phyloP scores from a whole-genome alignment of 768 basidiomycete genomes.

The Suillus plorans region DNA sequence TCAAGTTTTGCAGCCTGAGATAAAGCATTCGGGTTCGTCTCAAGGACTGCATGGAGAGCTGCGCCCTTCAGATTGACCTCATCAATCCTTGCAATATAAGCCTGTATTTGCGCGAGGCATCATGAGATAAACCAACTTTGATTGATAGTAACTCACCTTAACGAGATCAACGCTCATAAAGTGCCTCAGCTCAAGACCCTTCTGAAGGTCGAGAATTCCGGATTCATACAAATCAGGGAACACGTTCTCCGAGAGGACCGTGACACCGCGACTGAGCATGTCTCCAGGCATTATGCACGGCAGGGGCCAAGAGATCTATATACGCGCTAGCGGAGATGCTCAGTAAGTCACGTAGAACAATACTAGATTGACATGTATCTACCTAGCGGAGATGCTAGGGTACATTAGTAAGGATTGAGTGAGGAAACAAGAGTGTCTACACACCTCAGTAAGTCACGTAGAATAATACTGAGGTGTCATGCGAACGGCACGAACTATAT shows the following conservation, averaged over 20 bases:
- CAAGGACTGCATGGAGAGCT: slow-evolving; percentile 57
- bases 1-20: slow-evolving; percentile 51
- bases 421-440: too few species aligned
- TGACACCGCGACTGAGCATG: slow-evolving; percentile 9
- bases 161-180: slow-evolving; percentile 66
- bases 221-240: slow-evolving; percentile 66
- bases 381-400: too few species aligned
- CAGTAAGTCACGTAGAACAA: too few species aligned
- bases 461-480: too few species aligned
- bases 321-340: too few species aligned
- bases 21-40: slow-evolving; percentile 57
- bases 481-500: too few species aligned
- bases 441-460: too few species aligned
- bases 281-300: slow-evolving; percentile 13
- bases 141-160: slow-evolving; percentile 38
- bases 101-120: slow-evolving; percentile 34
- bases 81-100: slow-evolving; percentile 63
- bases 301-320: slow-evolving; percentile 2
- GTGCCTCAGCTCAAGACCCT: slow-evolving; percentile 46
- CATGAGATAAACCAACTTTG: not conserved
- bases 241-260: not conserved
- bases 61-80: slow-evolving; percentile 65
- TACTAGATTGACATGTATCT: too few species aligned
- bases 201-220: slow-evolving; percentile 53
- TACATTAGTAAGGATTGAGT: too few species aligned